Base-by-base conservation (phyloP, 1,139 yeast species). In the Candida anutae region DNA sequence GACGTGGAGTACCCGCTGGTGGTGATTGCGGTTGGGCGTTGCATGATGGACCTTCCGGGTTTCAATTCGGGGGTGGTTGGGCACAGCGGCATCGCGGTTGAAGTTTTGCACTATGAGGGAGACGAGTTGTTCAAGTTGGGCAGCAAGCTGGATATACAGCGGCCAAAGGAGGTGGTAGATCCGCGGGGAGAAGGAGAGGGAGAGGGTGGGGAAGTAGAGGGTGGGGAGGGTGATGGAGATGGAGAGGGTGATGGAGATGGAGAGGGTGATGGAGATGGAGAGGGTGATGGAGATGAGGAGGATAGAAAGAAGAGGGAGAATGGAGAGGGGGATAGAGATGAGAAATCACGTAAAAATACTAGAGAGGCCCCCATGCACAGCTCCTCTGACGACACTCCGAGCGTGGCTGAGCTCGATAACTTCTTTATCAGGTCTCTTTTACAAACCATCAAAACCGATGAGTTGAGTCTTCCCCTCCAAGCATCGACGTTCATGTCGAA, bases 401-500 rank as follows among this genome's bases (percentile, higher is more conserved):
- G 59, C 21, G 56, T 48, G 0, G 37, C 59, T 6, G 95, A 87
- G 36, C 58, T 84, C n/a, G 97, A 90, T 46, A 69, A 77, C 30
- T 75, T 84, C 36, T 83, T 85, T 48, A 58, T 69, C 21, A 62
- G 81, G 37, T 72, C 95, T 0, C 57, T 84, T 13, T 52, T 80
- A 15, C 88, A 83, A 46, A 69, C 90, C 0, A 60, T 85, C 26
- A 72, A 77, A 22, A 63, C 67, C 22, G 80, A 77, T 24, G 55
- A 63, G 5, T 53, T 81, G 10, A 71, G 62, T 11, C 42, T 72
- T 2, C 93, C 94, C 2, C 61, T 82, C 2, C 58, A 68, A 4
- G 65, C 94, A 2, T 84, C 96, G 0, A 71, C 67, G 11, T 81
- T 90, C 50, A 75, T 87, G 69, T 70, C 90, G 0, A 70, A 66